Percentiles rank a stretch among this genome's conserved stretches.
Conservation (phyloP, 2,329 filamentous ascomycete species). For the Coniosporium tulheliwenetii region DNA sequence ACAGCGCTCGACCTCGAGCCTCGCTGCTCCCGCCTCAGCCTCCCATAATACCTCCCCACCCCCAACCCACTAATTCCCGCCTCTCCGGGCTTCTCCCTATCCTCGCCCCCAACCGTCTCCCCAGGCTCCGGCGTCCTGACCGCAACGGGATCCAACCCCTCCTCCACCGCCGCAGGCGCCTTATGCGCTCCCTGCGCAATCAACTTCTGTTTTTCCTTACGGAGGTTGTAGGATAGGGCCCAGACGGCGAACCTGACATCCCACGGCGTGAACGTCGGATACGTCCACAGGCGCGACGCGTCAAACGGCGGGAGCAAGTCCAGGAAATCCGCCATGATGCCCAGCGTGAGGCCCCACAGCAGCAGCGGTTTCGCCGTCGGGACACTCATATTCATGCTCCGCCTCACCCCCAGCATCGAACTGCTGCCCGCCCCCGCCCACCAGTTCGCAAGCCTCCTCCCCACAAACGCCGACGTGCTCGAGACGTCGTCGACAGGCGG, state of each 20-base stretch:
- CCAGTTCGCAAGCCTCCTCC: not conserved
- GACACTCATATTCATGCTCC: constrained; percentile 5
- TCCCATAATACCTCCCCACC: constrained; percentile 22
- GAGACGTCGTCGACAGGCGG: not conserved
- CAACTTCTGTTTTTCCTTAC: constrained; percentile 28
- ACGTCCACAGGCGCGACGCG: constrained; percentile 47
- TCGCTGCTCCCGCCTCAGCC: constrained; percentile 18
- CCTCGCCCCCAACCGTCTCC: constrained; percentile 1
- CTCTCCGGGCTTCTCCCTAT: constrained; percentile 19
- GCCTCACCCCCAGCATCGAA: too few species aligned
- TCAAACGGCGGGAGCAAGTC: constrained; percentile 50
- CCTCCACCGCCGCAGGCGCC: constrained; percentile 7
- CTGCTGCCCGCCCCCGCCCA: not conserved
- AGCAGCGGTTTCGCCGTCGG: constrained; percentile 34
- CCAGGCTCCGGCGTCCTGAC: constrained; percentile 3
- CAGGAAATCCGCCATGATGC: constrained; percentile 51
- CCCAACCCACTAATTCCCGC: constrained; percentile 29
- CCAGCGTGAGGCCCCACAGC: constrained; percentile 54
- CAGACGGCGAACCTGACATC: constrained; percentile 46
- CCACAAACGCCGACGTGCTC: not conserved
- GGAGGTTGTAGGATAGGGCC: constrained; percentile 42
- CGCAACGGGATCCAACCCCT: constrained; percentile 8
- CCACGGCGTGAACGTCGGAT: constrained; percentile 50
- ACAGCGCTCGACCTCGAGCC: constrained; percentile 24
- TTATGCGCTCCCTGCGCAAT: constrained; percentile 4